A percentile compares a stretch with the other conserved stretches of the same genome.
These are phyloP conservation scores for Yamadazyma triangularis DNA, from an alignment of 1,139 yeast genomes.

Conservation along the genomic window DNA sequence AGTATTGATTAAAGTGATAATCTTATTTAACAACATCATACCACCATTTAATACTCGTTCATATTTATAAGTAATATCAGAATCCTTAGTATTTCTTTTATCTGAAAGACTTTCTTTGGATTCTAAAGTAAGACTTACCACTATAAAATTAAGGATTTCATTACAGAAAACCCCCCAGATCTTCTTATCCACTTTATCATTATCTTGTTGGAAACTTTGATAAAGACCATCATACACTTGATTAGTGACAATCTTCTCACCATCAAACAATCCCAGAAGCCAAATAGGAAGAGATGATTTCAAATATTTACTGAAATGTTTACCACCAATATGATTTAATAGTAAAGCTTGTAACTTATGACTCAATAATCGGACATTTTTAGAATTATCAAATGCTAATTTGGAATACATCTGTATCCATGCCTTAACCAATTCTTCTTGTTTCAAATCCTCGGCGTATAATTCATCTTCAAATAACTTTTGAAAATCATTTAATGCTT, in stretches of 20 bases:
- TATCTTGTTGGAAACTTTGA: constrained; percentile 49
- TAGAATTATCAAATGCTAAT: constrained; percentile 65
- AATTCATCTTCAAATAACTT: constrained; percentile 20
- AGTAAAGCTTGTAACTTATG: constrained; percentile 60
- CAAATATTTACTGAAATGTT: constrained; percentile 54
- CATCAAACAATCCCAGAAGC: constrained; percentile 66
- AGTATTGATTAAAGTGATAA: constrained; percentile 22
- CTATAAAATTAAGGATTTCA: constrained; percentile 54
- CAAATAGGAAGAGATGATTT: constrained; percentile 70
- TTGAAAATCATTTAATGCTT: constrained; percentile 59
- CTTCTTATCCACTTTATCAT: constrained; percentile 48
- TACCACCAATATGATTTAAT: constrained; percentile 54
- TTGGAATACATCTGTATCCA: constrained; percentile 87
- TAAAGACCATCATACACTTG: constrained; percentile 45
- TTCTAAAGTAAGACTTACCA: constrained; percentile 53
- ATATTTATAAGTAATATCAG: constrained; percentile 67
- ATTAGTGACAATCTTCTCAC: constrained; percentile 56
- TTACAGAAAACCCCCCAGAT: constrained; percentile 57
- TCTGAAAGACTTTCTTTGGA: constrained; percentile 66
- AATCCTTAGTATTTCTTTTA: constrained; percentile 62
- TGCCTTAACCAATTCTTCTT: constrained; percentile 51
- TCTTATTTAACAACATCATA: constrained; percentile 44
- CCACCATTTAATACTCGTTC: constrained; percentile 54
- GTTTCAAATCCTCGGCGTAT: constrained; percentile 16
- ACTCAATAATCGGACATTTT: constrained; percentile 54